Evolutionary conservation across 805 yeast species (phyloP).

Genomic region (Komagataella pseudopastoris): DNA sequence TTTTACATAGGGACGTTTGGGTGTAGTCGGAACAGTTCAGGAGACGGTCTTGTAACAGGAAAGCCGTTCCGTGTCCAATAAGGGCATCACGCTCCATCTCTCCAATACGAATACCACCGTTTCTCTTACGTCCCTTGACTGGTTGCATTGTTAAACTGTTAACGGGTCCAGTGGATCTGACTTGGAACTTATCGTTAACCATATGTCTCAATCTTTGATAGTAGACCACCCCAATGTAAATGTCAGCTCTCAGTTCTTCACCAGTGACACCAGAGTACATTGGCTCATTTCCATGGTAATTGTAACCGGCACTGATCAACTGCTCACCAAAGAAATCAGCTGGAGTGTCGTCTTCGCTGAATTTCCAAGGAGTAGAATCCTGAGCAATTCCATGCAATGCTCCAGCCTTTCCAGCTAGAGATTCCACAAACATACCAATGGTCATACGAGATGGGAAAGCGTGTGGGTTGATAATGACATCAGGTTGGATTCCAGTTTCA

Average conservation of each 20-base stretch:
- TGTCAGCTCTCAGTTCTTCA: constrained; percentile 91
- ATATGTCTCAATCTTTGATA: constrained; percentile 97
- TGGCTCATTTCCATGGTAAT: constrained; percentile 97
- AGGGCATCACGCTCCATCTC: constrained; percentile 99
- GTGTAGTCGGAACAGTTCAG: constrained; percentile 93
- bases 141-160: constrained; percentile 98
- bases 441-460: constrained; percentile 99
- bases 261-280: constrained; percentile 98
- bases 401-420: constrained; percentile 98
- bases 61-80: constrained; percentile 97
- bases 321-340: constrained; percentile 98
- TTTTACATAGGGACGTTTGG: constrained; percentile 78
- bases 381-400: constrained; percentile 96
- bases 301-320: constrained; percentile 75
- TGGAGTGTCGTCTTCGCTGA: constrained; percentile 85
- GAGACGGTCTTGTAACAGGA: constrained; percentile 84
- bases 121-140: constrained; percentile 96
- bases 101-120: constrained; percentile 99
- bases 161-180: constrained; percentile 97
- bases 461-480: constrained; percentile 94
- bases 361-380: constrained; percentile 94
- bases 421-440: constrained; percentile 98
- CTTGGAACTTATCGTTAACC: constrained; percentile 99
- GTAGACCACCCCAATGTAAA: constrained; percentile 92
- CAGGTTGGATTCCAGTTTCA: constrained; percentile 95